These are phyloP conservation scores for Tetrapyrgos nigripes DNA, from an alignment of 1,284 basidiomycete genomes.

Conservation along the genomic window DNA sequence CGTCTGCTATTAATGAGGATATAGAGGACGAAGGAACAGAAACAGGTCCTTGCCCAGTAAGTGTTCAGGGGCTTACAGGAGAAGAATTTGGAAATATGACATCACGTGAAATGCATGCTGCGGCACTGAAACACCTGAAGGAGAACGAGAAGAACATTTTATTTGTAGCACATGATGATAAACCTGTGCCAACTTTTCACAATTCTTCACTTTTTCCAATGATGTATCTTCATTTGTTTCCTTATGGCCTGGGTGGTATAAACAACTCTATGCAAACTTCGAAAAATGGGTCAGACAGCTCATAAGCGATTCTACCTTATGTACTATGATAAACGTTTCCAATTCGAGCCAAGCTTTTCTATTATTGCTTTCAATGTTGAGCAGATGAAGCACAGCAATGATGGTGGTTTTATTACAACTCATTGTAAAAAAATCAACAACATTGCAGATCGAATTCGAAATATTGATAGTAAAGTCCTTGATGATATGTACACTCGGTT, in stretches of 20 bases:
- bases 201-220: constrained; percentile 38
- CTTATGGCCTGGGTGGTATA: constrained; percentile 44
- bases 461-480: too few relatives aligned
- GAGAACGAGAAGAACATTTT: constrained; percentile 30
- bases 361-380: constrained; percentile 37
- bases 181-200: constrained; percentile 37
- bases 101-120: constrained; percentile 35
- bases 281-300: too few relatives aligned
- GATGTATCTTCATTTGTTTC: constrained; percentile 43
- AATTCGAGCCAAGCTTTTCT: constrained; percentile 30
- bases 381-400: constrained; percentile 33
- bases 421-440: too few relatives aligned
- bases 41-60: constrained; percentile 32
- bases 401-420: too few relatives aligned
- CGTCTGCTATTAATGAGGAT: too few relatives aligned
- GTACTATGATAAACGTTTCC: constrained; percentile 39
- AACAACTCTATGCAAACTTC: constrained; percentile 32
- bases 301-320: constrained; percentile 31
- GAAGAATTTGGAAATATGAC: constrained; percentile 34
- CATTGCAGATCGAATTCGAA: too few relatives aligned
- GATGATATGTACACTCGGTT: constrained; percentile 33
- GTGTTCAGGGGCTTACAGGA: constrained; percentile 37
- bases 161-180: constrained; percentile 34
- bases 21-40: too few relatives aligned
- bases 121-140: constrained; percentile 38